Evolutionary conservation across 2,329 filamentous ascomycete species (phyloP).

Genomic region (Fusarium globosum): DNA sequence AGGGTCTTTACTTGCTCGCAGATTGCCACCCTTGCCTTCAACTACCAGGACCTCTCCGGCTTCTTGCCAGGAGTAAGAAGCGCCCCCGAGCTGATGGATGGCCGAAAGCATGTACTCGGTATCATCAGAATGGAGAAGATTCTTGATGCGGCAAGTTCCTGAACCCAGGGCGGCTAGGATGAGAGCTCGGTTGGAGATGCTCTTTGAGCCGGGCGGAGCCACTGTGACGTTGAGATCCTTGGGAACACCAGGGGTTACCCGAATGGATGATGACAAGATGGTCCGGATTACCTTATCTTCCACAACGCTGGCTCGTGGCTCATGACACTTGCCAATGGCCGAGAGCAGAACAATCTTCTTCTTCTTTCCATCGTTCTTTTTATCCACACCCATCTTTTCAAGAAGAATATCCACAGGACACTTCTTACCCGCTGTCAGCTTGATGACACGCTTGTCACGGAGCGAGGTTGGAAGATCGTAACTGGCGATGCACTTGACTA

Average conservation of each 20-base stretch:
- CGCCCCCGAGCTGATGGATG: slow-evolving; percentile 84
- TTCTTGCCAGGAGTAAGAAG: slow-evolving; percentile 92
- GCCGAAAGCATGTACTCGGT: slow-evolving; percentile 97
- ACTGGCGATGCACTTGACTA: slow-evolving; percentile 93
- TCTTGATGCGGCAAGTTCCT: slow-evolving; percentile 88
- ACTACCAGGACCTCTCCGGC: slow-evolving; percentile 92
- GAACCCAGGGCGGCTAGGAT: slow-evolving; percentile 91
- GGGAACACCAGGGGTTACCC: slow-evolving; percentile 78
- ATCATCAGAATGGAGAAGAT: slow-evolving; percentile 95
- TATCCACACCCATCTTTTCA: slow-evolving; percentile 96
- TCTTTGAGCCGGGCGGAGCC: slow-evolving; percentile 94
- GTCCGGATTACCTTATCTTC: slow-evolving; percentile 85
- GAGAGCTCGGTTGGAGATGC: slow-evolving; percentile 94
- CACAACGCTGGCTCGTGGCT: slow-evolving; percentile 90
- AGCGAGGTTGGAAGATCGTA: slow-evolving; percentile 90
- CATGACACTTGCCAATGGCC: slow-evolving; percentile 87
- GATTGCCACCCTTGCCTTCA: slow-evolving; percentile 86
- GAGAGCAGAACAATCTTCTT: slow-evolving; percentile 97
- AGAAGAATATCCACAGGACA: slow-evolving; percentile 89
- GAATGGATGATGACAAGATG: slow-evolving; percentile 82
- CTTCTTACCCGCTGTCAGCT: slow-evolving; percentile 84
- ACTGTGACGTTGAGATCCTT: slow-evolving; percentile 75
- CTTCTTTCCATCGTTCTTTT: slow-evolving; percentile 95
- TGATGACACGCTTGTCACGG: slow-evolving; percentile 83
- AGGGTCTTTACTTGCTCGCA: slow-evolving; percentile 79